Conservation (phyloP, 129 eudicot species). For the Artemisia tridentata region DNA sequence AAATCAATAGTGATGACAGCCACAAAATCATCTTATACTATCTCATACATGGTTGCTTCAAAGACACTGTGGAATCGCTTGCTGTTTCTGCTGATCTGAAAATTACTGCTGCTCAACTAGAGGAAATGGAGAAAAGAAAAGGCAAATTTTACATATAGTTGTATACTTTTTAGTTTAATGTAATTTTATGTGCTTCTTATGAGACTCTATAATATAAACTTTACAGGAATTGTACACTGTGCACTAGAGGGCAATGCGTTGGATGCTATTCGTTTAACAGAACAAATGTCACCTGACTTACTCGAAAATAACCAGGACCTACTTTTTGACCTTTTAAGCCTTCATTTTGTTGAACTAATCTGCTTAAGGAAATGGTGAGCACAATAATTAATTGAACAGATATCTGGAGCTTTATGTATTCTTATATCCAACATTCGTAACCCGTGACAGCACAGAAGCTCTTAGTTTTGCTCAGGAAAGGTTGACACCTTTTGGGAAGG, state of each 20-base stretch:
- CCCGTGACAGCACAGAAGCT: slow-evolving; percentile 83
- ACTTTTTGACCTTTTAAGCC: slow-evolving; percentile 87
- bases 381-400: not conserved
- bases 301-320: slow-evolving; percentile 66
- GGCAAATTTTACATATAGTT: slow-evolving; percentile 33
- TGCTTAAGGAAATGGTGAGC: slow-evolving; percentile 72
- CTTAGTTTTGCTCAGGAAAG: slow-evolving; percentile 68
- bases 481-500: slow-evolving; percentile 73
- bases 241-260: slow-evolving; percentile 73
- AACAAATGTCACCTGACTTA: slow-evolving; percentile 66
- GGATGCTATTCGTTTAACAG: slow-evolving; percentile 74
- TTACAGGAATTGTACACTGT: slow-evolving; percentile 63
- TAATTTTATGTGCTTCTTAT: not conserved
- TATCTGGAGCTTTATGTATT: slow-evolving; percentile 10
- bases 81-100: slow-evolving; percentile 53
- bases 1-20: slow-evolving; percentile 54
- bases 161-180: not conserved
- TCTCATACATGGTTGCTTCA: slow-evolving; percentile 87
- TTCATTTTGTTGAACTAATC: slow-evolving; percentile 83
- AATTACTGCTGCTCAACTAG: slow-evolving; percentile 50
- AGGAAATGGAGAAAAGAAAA: slow-evolving; percentile 83
- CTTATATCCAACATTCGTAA: slow-evolving; percentile 21
- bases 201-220: slow-evolving; percentile 14
- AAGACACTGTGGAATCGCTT: slow-evolving; percentile 76
- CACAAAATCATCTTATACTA: slow-evolving; percentile 76